Base-by-base conservation (phyloP, 106 monocot genomes). In the Acorus calamus region DNA sequence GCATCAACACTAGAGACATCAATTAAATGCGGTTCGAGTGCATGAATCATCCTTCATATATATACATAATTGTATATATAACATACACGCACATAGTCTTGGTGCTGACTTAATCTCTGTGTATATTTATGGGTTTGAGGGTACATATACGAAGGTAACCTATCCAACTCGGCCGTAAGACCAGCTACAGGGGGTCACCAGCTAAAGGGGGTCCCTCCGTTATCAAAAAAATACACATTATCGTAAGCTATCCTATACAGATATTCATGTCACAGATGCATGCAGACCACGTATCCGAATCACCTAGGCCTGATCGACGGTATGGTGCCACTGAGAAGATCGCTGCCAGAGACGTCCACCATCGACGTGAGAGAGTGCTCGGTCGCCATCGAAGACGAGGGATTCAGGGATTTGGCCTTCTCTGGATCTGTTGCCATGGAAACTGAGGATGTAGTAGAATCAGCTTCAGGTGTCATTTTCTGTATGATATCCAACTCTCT, bases 401-500 rank as follows among this genome's bases (percentile, higher is more conserved):
- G 8, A 42, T 52, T 14, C 42, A 28, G 28, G 1, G 28, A 28
- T 28, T 28, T 5, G 8, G 50, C 12, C 51, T 65, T 50, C 6
- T 6, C 55, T 11, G 75, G 57, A 61, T 72, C 67, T 42, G 68
- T 52, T 9, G 14, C 43, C 14, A 55, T 11, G 7, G 71, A 69
- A 7, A 46, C 64, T 47, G 72, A 51, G 11, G 53, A 6, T 42
- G 72, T 52, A 44, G 69, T 49, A 28, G 28, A 28, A 49, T 75
- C 66, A 13, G 52, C 45, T 46, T 78, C 75, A 4, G 75, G 67
- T 57, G 68, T 65, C 68, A 78, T 53, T 8, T 12, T 42, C 68
- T 57, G 50, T 50, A 85, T 78, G 44, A 3, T 58, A 10, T 85
- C 85, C 43, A 85, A 62, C 57, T 85, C 85, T 14, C 61, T 69